Conservation (phyloP, 495 filamentous ascomycete species). For the Glonium stellatum region DNA sequence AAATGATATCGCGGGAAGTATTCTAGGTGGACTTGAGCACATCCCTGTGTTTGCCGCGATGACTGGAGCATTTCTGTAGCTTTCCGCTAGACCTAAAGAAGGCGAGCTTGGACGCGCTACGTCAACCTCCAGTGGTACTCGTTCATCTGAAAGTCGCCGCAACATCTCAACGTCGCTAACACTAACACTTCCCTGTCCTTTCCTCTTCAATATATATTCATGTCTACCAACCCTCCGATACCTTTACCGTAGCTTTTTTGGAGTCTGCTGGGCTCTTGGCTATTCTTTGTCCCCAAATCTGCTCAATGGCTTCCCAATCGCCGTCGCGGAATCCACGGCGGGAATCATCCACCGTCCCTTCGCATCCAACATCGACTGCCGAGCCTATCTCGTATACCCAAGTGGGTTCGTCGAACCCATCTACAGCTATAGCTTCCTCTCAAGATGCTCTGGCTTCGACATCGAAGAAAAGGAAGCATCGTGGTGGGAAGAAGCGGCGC, state of each 20-base stretch:
- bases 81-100: no score
- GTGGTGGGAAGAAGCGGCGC: constrained; percentile 54
- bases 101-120: no score
- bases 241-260: neutral
- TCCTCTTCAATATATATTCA: no score
- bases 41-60: no score
- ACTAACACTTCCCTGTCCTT: no score
- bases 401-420: neutral
- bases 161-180: no score
- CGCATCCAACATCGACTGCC: neutral
- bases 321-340: neutral
- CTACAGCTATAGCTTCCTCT: neutral
- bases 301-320: neutral
- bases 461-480: constrained; percentile 42
- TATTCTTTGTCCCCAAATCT: neutral
- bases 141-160: no score
- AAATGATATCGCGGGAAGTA: no score
- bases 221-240: neutral
- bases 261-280: neutral
- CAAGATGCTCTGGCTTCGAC: neutral
- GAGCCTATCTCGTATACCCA: neutral
- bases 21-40: no score
- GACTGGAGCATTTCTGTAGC: no score
- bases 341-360: neutral
- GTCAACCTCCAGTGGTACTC: no score